These are phyloP conservation scores for Apiospora sp. DNA, from an alignment of 2,329 filamentous ascomycete genomes.

Conservation along the genomic window DNA sequence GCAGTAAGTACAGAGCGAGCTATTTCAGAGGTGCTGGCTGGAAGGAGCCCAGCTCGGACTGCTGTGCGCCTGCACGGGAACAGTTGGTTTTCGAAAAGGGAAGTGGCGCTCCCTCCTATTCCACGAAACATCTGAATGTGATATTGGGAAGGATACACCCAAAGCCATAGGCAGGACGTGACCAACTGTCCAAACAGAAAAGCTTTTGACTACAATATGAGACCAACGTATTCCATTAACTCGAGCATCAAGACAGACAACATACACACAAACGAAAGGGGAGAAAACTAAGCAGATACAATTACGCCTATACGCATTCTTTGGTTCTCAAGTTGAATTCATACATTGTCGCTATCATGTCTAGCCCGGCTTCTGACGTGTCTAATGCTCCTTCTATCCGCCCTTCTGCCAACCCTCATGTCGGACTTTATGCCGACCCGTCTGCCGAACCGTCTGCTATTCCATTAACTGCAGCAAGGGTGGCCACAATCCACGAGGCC, in stretches of 20 bases:
- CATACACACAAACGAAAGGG: background rate
- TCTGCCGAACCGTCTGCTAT: background rate
- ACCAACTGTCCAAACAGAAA: background rate
- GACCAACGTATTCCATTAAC: background rate
- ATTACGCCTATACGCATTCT: background rate
- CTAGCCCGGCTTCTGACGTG: background rate
- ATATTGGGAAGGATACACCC: background rate
- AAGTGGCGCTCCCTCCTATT: background rate
- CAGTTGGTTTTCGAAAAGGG: background rate
- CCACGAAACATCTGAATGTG: background rate
- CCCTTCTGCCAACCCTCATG: background rate
- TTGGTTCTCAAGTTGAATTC: background rate
- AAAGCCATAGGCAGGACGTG: slow-evolving; percentile 1
- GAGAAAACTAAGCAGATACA: background rate
- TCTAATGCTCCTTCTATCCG: background rate
- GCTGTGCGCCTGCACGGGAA: background rate
- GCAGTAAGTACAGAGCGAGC: too few species aligned
- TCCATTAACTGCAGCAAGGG: slow-evolving; percentile 23
- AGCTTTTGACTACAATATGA: background rate
- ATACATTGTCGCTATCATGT: background rate
- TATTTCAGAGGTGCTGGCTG: background rate
- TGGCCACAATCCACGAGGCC: slow-evolving; percentile 29
- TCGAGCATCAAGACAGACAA: background rate
- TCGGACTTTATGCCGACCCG: too few species aligned
- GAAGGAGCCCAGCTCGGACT: too few species aligned